A percentile compares a stretch with the other conserved stretches of the same genome.
Conservation (phyloP, 1,284 basidiomycete genomes). For the Phellinidium pouzarii region DNA sequence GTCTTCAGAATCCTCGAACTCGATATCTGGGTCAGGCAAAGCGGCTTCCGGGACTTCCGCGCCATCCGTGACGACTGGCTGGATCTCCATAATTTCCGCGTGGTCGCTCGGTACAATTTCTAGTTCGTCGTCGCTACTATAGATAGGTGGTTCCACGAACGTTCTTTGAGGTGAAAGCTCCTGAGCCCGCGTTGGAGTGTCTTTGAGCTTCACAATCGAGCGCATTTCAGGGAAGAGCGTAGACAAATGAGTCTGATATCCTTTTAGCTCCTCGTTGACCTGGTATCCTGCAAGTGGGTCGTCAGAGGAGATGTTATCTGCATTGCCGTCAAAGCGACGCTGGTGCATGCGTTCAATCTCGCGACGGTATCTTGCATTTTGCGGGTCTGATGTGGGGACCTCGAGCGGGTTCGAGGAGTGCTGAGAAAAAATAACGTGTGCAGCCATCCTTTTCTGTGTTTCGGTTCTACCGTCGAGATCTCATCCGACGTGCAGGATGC, state of each 20-base stretch:
- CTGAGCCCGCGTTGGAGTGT: slow-evolving; percentile 21
- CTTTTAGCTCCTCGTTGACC: slow-evolving; percentile 33
- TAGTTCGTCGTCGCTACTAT: slow-evolving; percentile 47
- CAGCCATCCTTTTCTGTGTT: slow-evolving; percentile 23
- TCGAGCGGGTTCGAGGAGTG: slow-evolving; percentile 77
- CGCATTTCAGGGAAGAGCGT: slow-evolving; percentile 12
- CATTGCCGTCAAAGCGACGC: slow-evolving; percentile 22
- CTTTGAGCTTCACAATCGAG: neutral
- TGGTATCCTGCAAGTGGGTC: slow-evolving; percentile 40
- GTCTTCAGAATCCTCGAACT: slow-evolving; percentile 25
- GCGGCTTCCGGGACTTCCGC: slow-evolving; percentile 19
- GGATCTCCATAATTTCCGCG: slow-evolving; percentile 3
- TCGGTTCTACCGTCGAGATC: neutral
- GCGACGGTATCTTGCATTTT: slow-evolving; percentile 42
- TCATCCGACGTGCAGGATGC: neutral
- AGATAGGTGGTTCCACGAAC: slow-evolving; percentile 28
- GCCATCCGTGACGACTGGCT: neutral
- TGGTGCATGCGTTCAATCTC: slow-evolving; percentile 31
- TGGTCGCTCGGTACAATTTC: slow-evolving; percentile 24
- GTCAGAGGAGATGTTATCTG: slow-evolving; percentile 36
- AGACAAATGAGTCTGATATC: slow-evolving; percentile 48
- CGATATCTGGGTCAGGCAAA: slow-evolving; percentile 20
- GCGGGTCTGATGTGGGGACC: slow-evolving; percentile 54
- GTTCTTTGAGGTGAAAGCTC: slow-evolving; percentile 30
- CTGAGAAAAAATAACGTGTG: slow-evolving; percentile 48